These are phyloP conservation scores for Porogramme epimiltina DNA, from an alignment of 1,284 basidiomycete species.

Conservation along the genomic window DNA sequence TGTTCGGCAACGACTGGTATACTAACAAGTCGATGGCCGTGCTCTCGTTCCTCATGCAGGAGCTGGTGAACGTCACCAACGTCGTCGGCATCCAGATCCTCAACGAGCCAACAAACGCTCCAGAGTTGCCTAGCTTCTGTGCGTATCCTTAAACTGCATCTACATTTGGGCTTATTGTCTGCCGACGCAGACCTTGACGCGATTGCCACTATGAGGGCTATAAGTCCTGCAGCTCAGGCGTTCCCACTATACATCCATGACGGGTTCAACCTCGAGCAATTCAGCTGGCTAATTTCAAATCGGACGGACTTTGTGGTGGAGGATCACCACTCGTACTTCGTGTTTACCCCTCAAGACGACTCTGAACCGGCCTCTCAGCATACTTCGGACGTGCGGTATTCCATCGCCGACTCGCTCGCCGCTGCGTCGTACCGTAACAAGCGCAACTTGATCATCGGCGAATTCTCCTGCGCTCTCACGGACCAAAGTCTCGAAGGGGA, in stretches of 20 bases:
- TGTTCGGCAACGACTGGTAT: constrained; percentile 56
- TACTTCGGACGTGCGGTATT: constrained; percentile 46
- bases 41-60: constrained; percentile 56
- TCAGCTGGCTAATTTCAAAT: constrained; percentile 53
- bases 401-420: constrained; percentile 43
- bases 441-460: constrained; percentile 69
- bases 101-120: constrained; percentile 69
- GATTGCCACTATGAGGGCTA: constrained; percentile 53
- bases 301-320: constrained; percentile 73
- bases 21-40: constrained; percentile 61
- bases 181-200: constrained; percentile 46
- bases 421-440: constrained; percentile 42
- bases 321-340: constrained; percentile 79
- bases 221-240: constrained; percentile 43
- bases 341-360: constrained; percentile 55
- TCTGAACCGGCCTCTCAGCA: constrained; percentile 50
- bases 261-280: constrained; percentile 65
- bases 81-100: constrained; percentile 77
- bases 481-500: constrained; percentile 54
- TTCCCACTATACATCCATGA: constrained; percentile 80
- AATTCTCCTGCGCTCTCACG: constrained; percentile 75
- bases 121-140: constrained; percentile 58
- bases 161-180: neutral
- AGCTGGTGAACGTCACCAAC: constrained; percentile 67
- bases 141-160: constrained; percentile 21